Evolutionary conservation across 371 early-diverging fungal genomes (phyloP), one percentile per base, ranked within the genome.

Genomic region (Batkoa obscura): DNA sequence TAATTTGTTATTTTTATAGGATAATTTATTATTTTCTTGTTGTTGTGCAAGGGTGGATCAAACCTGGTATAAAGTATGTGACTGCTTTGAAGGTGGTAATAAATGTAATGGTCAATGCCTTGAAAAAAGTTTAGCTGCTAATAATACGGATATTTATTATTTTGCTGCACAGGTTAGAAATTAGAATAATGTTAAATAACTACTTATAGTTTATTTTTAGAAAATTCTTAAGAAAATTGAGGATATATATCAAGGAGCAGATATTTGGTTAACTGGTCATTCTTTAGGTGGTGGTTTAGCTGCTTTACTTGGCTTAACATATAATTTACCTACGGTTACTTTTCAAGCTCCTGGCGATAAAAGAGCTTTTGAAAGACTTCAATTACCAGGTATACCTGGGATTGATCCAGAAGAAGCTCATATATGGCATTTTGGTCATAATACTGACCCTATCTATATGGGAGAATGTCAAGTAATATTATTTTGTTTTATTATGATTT

Each of bases 11-110:
- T 39, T 12, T 13, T 15, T 51, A 31, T 66, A 81, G 79, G 94
- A 94, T 66, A 95, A 95, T 65, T 70, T 87, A 57, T 70, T 97
- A 59, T 97, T 94, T 64, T 90, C 91, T 1, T 97, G 98, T 70
- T 97, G 98, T 70, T 94, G 95, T 69, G 97, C 86, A n/a, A 76
- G 81, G 47, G 85, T 88, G 3, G 90, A 86, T 62, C 68, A 77
- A 43, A 74, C 78, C 1, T 94, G 94, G 96, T 64, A 61, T 8
- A 67, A 84, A 0, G 83, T 93, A 1, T 95, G 96, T 66, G 77
- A 78, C 58, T 95, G 96, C 64, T 79, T 74, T 64, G 61, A 64
- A 15, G 72, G 71, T 0, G 65, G 68, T 1, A 73, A 76, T 36
- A 61, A 66, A 42, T 90, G 91, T 62, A 73, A 83, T 50, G 63